Conservation (phyloP, 192 early-diverging fungal species). For the Coemansia asiatica region DNA sequence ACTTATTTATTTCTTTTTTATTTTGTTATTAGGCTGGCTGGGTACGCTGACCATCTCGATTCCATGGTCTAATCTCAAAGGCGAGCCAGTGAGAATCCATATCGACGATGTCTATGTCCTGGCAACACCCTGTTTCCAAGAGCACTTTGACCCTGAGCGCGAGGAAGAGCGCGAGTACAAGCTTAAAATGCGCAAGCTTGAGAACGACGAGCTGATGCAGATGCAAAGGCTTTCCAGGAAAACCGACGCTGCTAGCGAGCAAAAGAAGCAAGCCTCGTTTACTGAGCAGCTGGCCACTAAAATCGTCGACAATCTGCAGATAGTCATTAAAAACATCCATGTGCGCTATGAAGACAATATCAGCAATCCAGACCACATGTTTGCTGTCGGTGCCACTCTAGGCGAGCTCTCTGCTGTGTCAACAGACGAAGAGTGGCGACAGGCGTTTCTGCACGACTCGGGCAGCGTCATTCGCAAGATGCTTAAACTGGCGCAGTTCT, state of each 20-base stretch:
- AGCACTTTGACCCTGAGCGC: conserved; percentile 81
- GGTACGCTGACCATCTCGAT: conserved; percentile 92
- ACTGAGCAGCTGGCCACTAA: conserved; percentile 86
- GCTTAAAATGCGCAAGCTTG: conserved; percentile 80
- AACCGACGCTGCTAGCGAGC: conserved; percentile 40
- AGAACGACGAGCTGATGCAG: conserved; percentile 47
- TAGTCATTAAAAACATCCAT: conserved; percentile 94
- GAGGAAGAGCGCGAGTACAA: conserved; percentile 75
- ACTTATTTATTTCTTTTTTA: not conserved
- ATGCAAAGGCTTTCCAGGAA: conserved; percentile 36
- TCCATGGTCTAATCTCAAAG: conserved; percentile 96
- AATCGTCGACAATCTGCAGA: conserved; percentile 95
- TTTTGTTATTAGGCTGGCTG: conserved; percentile 68
- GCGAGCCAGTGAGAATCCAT: conserved; percentile 84
- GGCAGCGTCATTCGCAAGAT: conserved; percentile 86
- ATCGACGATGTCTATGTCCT: conserved; percentile 89
- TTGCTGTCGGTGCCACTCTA: conserved; percentile 87
- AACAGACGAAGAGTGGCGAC: conserved; percentile 81
- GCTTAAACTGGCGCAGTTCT: conserved; percentile 66
- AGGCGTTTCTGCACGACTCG: conserved; percentile 77
- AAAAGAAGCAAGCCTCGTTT: conserved; percentile 81
- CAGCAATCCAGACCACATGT: conserved; percentile 74
- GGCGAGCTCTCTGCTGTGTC: conserved; percentile 89
- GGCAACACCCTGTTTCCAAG: conserved; percentile 77
- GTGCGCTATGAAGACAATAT: conserved; percentile 90